Percentiles rank a stretch among this genome's conserved stretches.
Conservation (phyloP, 2,329 filamentous ascomycete species). For the Clonostachys byssicola region DNA sequence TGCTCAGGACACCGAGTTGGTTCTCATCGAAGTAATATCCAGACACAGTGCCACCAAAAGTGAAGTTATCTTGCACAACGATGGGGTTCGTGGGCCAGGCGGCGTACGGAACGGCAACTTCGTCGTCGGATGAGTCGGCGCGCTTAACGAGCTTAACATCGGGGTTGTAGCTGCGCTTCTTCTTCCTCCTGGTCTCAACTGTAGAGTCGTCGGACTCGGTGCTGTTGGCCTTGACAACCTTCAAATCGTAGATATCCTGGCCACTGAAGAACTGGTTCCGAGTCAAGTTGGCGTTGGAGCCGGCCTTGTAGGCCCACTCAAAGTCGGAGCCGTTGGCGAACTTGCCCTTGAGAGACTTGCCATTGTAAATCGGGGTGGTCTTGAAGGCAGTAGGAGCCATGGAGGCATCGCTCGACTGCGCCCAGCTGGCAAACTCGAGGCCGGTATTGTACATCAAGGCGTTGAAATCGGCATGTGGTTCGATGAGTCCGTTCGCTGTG, state of each 20-base stretch:
- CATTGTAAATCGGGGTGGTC: neutral
- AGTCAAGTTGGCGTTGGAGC: neutral
- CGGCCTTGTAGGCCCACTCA: neutral
- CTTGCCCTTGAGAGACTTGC: neutral
- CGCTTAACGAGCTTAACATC: neutral
- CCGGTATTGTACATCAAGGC: too few species aligned
- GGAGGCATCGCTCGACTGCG: neutral
- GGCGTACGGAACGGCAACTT: neutral
- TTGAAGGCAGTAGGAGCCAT: neutral
- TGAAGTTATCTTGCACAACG: neutral
- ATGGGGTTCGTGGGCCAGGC: neutral
- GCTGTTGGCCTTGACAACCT: neutral
- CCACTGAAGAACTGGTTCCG: neutral
- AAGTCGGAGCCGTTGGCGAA: neutral
- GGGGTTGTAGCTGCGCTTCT: neutral
- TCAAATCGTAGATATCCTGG: neutral
- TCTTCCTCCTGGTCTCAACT: neutral
- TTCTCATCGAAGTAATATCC: neutral
- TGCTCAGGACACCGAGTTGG: neutral
- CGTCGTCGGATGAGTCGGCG: neutral
- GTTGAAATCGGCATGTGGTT: neutral
- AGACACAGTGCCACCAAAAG: neutral
- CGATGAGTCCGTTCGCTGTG: neutral
- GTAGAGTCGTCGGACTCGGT: neutral
- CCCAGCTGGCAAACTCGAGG: neutral